These are phyloP conservation scores for Claviceps arundinis DNA, from an alignment of 2,329 filamentous ascomycete species.

Conservation along the genomic window DNA sequence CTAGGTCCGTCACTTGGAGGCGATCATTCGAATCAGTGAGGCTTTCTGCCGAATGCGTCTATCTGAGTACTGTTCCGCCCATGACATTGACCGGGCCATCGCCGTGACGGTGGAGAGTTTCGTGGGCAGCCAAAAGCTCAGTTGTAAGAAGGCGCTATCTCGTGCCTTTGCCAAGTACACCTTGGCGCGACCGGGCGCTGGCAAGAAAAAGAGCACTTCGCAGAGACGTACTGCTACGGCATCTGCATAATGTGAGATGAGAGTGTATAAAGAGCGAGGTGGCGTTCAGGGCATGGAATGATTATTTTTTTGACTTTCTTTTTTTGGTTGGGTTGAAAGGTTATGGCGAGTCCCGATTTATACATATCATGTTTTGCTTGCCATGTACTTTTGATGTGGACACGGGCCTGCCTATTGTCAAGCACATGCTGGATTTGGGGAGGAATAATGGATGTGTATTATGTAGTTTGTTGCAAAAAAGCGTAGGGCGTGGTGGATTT, in stretches of 20 bases:
- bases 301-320: not conserved
- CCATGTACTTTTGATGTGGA: no score
- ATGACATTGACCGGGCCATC: constrained; percentile 93
- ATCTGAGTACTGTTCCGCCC: constrained; percentile 82
- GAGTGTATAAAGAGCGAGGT: not conserved
- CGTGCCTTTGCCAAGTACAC: constrained; percentile 95
- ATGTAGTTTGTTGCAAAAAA: not conserved
- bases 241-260: not conserved
- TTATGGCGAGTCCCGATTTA: no score
- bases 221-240: constrained; percentile 2
- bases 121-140: constrained; percentile 90
- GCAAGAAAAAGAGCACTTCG: constrained; percentile 10
- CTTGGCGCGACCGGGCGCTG: constrained; percentile 34
- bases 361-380: no score
- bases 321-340: not conserved
- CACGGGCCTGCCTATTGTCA: no score
- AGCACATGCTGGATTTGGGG: no score
- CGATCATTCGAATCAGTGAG: constrained; percentile 90
- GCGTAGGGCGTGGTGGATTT: not conserved
- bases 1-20: constrained; percentile 91
- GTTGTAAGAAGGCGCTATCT: constrained; percentile 90
- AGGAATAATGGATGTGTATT: not conserved
- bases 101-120: constrained; percentile 94
- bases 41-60: constrained; percentile 95
- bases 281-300: not conserved